Evolutionary conservation across 164 flowering plant genomes (phyloP).

Genomic region (Warburgia ugandensis): DNA sequence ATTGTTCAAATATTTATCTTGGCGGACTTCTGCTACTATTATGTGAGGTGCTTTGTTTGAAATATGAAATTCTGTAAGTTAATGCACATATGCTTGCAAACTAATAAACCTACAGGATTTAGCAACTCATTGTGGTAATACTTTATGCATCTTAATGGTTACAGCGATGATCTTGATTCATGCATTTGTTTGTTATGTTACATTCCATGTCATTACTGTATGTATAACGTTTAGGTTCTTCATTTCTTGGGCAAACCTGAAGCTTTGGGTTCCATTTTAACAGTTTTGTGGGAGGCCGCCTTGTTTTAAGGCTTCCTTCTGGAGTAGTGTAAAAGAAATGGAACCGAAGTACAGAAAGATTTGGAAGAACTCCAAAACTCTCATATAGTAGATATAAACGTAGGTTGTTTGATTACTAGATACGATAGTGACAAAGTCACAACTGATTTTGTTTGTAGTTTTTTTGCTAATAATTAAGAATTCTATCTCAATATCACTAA

Average conservation of each 20-base stretch:
- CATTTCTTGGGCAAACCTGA: neutral
- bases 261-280: slow-evolving; percentile 10
- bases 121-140: neutral
- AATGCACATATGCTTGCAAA: neutral
- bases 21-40: slow-evolving; percentile 96
- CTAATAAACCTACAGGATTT: neutral
- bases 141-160: neutral
- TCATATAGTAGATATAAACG: slow-evolving; percentile 1
- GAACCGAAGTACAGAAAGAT: neutral
- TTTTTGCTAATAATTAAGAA: neutral
- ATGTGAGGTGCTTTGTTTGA: slow-evolving; percentile 52
- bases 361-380: neutral
- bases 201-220: neutral
- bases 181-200: neutral
- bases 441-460: slow-evolving; percentile 5
- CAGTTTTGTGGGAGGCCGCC: slow-evolving; percentile 95
- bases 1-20: slow-evolving; percentile 91
- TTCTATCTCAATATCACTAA: no score
- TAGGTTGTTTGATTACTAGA: neutral
- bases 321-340: slow-evolving; percentile 64
- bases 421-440: neutral
- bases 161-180: neutral
- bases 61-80: neutral
- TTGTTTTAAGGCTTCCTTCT: slow-evolving; percentile 87
- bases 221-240: no score